Base-by-base conservation (phyloP, 1,284 basidiomycete species). In the Austroboletus novae-zelandiae region DNA sequence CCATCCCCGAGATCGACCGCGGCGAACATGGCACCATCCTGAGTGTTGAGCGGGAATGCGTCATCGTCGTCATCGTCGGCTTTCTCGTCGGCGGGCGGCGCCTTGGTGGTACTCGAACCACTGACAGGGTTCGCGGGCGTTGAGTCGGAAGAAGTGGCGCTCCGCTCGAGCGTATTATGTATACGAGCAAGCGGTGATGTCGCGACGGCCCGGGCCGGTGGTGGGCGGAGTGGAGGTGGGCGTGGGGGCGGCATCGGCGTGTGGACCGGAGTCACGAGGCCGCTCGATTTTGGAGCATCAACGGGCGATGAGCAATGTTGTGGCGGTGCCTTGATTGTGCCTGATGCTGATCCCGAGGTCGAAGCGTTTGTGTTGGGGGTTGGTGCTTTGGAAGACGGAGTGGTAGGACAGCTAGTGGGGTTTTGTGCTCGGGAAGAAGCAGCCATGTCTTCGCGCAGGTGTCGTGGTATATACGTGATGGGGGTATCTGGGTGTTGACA, bases 11-110 rank as follows among this genome's bases (percentile, higher is more conserved):
- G 69, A 54, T 86, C 83, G 20, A 85, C 71, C 9, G 73, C 68
- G 23, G 82, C 82, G 35, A 83, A 70, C 54, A 86, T 76, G 5
- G 74, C 81, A 49, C 81, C 84, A 45, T 87, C 86, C 34, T 88
- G 82, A 0, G 81, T 83, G 42, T 70, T 68, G 57, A 84, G 76
- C 15, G 71, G 72, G 57, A 77, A 84, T 0, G 72, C 73, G 20
- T 23, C 20, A 17, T 83, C 54, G 6, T 64, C 68, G 0, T 37
- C 49, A 0, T 42, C 25, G 30, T 31, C 30, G 30, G 4, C 8
- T 27, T 27, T 27, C 27, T 27, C 27, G 27, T 27, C 27, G 9
- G 7, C 27, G 2, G 27, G 27, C 27, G 27, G 27, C 27, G 27
- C 27, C 6, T 27, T 27, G 27, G 27, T 27, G 9, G 6, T 9